phyloP scores from a whole-genome alignment of 139 green algal species.

The Monoraphidium neglectum region DNA sequence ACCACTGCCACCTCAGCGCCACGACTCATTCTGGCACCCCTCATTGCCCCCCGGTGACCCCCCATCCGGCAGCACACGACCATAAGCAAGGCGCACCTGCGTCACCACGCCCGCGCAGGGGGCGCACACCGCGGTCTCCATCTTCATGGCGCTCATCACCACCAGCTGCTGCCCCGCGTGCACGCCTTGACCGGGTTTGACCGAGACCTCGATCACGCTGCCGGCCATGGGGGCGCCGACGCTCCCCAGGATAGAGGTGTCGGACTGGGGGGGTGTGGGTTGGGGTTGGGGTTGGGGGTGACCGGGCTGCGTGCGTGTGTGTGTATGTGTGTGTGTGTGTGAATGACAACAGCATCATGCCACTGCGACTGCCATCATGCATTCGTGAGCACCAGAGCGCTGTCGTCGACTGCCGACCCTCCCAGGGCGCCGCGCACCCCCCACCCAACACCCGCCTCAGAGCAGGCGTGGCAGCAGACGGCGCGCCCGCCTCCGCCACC shows the following conservation, averaged over 20 bases:
- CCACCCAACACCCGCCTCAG: too few relatives aligned
- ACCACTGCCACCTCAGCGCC: too few relatives aligned
- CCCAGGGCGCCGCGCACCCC: too few relatives aligned
- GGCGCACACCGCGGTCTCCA: conserved; percentile 92
- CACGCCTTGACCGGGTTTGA: conserved; percentile 36
- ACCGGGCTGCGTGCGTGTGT: not conserved
- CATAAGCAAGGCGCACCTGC: conserved; percentile 26
- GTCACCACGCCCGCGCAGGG: conserved; percentile 69
- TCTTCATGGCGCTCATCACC: conserved; percentile 96
- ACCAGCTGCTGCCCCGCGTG: conserved; percentile 81
- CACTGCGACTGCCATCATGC: too few relatives aligned
- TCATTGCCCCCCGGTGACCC: too few relatives aligned
- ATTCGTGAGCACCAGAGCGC: too few relatives aligned
- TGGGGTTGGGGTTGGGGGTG: not conserved
- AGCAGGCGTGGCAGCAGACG: too few relatives aligned
- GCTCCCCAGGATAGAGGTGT: conserved; percentile 32
- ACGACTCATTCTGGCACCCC: too few relatives aligned
- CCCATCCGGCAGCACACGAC: not conserved
- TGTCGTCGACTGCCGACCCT: too few relatives aligned
- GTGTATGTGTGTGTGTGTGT: too few relatives aligned
- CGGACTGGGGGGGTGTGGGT: not conserved
- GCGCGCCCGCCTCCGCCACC: too few relatives aligned
- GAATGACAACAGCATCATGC: too few relatives aligned
- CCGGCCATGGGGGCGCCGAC: conserved; percentile 93
- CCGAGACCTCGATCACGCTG: conserved; percentile 81